These are phyloP conservation scores for Capronia americana DNA, from an alignment of 2,329 filamentous ascomycete species.

Conservation along the genomic window DNA sequence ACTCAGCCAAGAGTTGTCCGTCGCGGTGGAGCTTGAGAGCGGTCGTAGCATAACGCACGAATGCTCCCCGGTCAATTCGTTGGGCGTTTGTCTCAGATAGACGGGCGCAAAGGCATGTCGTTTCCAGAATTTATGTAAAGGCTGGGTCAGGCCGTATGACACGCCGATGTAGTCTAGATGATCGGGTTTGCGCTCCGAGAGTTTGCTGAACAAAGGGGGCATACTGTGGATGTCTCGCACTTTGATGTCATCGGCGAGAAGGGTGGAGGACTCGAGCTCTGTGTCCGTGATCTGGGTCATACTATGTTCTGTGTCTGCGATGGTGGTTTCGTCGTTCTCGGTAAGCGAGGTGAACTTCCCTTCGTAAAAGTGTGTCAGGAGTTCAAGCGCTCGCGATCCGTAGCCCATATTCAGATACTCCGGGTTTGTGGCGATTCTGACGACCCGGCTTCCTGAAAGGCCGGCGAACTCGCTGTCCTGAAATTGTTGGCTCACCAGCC, in stretches of 20 bases:
- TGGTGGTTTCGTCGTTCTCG: constrained; percentile 62
- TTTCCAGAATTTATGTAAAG: constrained; percentile 97
- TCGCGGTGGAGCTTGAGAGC: constrained; percentile 61
- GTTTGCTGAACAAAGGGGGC: constrained; percentile 88
- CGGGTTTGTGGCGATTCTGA: constrained; percentile 94
- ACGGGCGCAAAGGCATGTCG: constrained; percentile 83
- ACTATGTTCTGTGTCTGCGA: constrained; percentile 55
- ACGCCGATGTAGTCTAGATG: constrained; percentile 92
- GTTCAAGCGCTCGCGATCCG: constrained; percentile 83
- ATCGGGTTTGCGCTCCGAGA: constrained; percentile 81
- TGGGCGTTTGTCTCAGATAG: constrained; percentile 92
- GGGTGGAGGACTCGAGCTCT: constrained; percentile 75
- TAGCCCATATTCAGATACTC: constrained; percentile 94
- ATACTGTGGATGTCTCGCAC: constrained; percentile 89
- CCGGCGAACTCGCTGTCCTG: constrained; percentile 96
- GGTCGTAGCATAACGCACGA: constrained; percentile 96
- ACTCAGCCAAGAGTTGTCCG: constrained; percentile 82
- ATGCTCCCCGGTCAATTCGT: constrained; percentile 95
- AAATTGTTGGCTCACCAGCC: constrained; percentile 97
- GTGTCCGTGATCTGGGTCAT: constrained; percentile 82
- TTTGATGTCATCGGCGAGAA: constrained; percentile 86
- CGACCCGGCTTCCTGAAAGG: constrained; percentile 87
- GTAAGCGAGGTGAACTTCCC: constrained; percentile 86
- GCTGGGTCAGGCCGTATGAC: constrained; percentile 86
- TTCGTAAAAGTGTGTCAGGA: constrained; percentile 91